Evolutionary conservation across 73 alveolate genomes (phyloP).

Genomic region (Paramecium caudatum): DNA sequence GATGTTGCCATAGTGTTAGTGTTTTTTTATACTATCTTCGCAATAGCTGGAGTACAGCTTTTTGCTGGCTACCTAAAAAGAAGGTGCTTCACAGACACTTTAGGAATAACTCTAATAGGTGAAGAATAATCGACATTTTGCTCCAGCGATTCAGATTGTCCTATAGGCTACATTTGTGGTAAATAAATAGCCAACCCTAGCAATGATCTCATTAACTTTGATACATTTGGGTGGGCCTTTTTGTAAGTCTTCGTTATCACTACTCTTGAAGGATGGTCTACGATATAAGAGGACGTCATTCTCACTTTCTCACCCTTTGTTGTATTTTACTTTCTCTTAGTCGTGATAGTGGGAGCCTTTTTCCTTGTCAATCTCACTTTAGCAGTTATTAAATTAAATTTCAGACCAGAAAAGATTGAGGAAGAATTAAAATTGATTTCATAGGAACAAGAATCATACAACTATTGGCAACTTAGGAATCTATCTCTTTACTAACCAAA

Average conservation of each 20-base stretch:
- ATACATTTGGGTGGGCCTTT: slow-evolving; percentile 86
- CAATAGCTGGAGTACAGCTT: slow-evolving; percentile 93
- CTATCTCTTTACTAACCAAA: background rate
- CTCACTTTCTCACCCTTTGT: slow-evolving; percentile 81
- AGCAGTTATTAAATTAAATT: slow-evolving; percentile 92
- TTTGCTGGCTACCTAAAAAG: slow-evolving; percentile 84
- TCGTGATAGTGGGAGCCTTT: slow-evolving; percentile 89
- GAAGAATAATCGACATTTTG: slow-evolving; percentile 82
- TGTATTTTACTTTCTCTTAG: slow-evolving; percentile 84
- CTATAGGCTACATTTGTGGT: slow-evolving; percentile 86
- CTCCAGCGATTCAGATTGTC: slow-evolving; percentile 80
- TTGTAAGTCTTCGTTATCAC: slow-evolving; percentile 87
- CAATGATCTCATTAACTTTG: slow-evolving; percentile 87
- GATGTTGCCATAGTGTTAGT: slow-evolving; percentile 87
- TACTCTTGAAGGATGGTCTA: slow-evolving; percentile 96
- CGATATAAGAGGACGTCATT: slow-evolving; percentile 81
- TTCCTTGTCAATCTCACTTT: slow-evolving; percentile 90
- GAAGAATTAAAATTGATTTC: slow-evolving; percentile 1
- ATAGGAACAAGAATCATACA: background rate
- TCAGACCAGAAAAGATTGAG: slow-evolving; percentile 63
- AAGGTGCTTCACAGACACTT: slow-evolving; percentile 84
- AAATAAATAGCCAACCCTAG: slow-evolving; percentile 87
- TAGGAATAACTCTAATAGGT: slow-evolving; percentile 79
- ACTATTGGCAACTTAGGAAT: slow-evolving; percentile 6
- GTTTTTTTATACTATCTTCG: slow-evolving; percentile 91